Evolutionary conservation across 2,329 filamentous ascomycete genomes (phyloP).

Genomic region (Botrytis cinerea): DNA sequence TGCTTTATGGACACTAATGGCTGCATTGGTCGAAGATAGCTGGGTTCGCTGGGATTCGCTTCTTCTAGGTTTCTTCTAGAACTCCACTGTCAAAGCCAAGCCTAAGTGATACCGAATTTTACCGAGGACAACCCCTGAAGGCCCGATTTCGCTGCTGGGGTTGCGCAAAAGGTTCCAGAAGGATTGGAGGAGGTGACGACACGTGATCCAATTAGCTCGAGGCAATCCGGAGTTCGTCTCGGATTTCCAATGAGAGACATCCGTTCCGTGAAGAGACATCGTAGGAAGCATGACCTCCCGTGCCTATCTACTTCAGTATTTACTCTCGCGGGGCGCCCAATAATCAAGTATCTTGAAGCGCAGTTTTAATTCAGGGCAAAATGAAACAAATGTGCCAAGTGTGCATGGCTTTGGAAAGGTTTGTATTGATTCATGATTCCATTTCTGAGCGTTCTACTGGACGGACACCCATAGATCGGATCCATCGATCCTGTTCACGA

Average conservation of each 20-base stretch:
- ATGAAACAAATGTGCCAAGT: constrained; percentile 6
- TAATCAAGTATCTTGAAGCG: background rate
- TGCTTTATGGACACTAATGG: constrained; percentile 3
- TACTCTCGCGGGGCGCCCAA: background rate
- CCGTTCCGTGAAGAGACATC: background rate
- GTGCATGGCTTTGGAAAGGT: background rate
- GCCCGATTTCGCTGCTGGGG: constrained; percentile 9
- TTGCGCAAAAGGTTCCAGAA: background rate
- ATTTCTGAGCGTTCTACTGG: background rate
- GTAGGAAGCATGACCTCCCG: background rate
- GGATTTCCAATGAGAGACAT: constrained; percentile 1
- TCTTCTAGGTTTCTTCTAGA: constrained; percentile 19
- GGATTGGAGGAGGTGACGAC: background rate
- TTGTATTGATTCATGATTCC: constrained; percentile 13
- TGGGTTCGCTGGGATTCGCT: background rate
- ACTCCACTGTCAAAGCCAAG: constrained; percentile 3
- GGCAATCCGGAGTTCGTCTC: background rate
- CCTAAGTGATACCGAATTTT: background rate
- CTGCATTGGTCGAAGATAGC: background rate
- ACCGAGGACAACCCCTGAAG: background rate
- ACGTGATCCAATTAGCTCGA: constrained; percentile 7
- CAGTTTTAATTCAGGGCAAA: background rate
- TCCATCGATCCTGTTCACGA: background rate
- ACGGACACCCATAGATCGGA: background rate
- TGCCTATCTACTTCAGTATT: background rate